Conservation (phyloP, 2,329 filamentous ascomycete species). For the Fusarium pseudograminearum region DNA sequence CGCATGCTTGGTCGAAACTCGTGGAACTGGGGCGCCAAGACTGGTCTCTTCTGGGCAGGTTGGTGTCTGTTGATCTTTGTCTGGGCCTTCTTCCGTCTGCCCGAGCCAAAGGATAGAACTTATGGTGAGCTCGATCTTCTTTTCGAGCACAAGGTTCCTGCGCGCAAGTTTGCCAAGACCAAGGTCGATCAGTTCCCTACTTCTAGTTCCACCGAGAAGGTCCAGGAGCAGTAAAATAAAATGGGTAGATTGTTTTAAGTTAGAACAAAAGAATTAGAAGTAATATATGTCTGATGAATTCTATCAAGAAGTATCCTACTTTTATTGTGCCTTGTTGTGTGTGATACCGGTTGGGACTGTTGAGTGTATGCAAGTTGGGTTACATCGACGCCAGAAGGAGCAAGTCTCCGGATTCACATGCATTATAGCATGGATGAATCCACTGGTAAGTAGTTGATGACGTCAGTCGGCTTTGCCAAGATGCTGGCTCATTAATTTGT, state of each 20-base stretch:
- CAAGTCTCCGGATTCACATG: not conserved
- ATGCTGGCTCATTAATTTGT: not conserved
- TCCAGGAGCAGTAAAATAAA: constrained; percentile 1
- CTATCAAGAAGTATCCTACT: not conserved
- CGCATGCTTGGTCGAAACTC: constrained; percentile 59
- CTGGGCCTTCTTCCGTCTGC: constrained; percentile 66
- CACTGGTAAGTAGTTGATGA: not conserved
- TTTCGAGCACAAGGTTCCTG: constrained; percentile 60
- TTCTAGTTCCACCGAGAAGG: constrained; percentile 10
- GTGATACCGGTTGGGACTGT: not conserved
- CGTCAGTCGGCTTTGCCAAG: not conserved
- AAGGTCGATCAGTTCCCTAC: constrained; percentile 43
- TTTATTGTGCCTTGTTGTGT: accelerated
- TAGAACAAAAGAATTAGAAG: not conserved
- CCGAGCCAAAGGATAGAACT: constrained; percentile 65
- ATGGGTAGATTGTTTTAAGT: not conserved
- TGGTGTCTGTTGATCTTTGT: constrained; percentile 58
- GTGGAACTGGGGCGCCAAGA: constrained; percentile 62
- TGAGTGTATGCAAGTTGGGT: not conserved
- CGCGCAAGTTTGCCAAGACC: constrained; percentile 56
- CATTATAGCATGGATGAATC: too few relatives aligned
- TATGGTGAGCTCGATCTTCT: constrained; percentile 68
- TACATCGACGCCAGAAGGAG: not conserved
- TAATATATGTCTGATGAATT: not conserved
- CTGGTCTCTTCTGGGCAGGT: constrained; percentile 59